Evolutionary conservation across 2,329 filamentous ascomycete genomes (phyloP), one percentile per base, ranked within the genome.

Genomic region (Trichoderma asperellum): DNA sequence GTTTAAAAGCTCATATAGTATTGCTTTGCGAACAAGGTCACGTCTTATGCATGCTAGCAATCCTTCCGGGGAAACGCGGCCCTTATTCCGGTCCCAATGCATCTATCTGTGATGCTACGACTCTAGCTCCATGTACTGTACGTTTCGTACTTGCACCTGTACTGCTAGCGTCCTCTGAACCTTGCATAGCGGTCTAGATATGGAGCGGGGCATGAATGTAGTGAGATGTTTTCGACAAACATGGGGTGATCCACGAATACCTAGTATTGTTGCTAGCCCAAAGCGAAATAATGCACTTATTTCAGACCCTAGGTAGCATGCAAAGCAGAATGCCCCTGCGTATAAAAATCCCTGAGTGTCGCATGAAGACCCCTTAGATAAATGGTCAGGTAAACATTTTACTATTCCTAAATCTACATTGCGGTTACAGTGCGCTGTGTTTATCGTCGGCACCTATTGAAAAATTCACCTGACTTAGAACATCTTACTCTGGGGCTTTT

Each of bases 21-120:
- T 52, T 24, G 29, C 34, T 11, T 27, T 47, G 24, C n/a, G 27
- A 57, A 47, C 37, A 24, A 34, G 14, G n/a, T 12, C 24, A n/a
- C 27, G 35, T 8, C 27, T 63, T 24, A 47, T 57, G 27, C 43
- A 57, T 27, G 61, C 49, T 18, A 40, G 10, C 12, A 18, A 24
- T 49, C 53, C 37, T 57, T 66, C 37, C 62, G 37, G 62, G 62
- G 62, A 66, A 35, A 27, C 8, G 27, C 27, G 27, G 24, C n/a
- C 37, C 12, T 49, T 34, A 40, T 49, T 29, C 52, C 52, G 34
- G 35, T 64, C 34, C n/a, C 18, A n/a, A 7, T 53, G 49, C 18
- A 40, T 40, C 5, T 16, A 49, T 18, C 40, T 8, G 40, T 16
- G 18, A 4, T 10, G 40, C 40, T n/a, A 16, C 24, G n/a, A 52